Evolutionary conservation across 2,329 filamentous ascomycete species (phyloP).

Genomic region (Phaeosphaeria sp.): DNA sequence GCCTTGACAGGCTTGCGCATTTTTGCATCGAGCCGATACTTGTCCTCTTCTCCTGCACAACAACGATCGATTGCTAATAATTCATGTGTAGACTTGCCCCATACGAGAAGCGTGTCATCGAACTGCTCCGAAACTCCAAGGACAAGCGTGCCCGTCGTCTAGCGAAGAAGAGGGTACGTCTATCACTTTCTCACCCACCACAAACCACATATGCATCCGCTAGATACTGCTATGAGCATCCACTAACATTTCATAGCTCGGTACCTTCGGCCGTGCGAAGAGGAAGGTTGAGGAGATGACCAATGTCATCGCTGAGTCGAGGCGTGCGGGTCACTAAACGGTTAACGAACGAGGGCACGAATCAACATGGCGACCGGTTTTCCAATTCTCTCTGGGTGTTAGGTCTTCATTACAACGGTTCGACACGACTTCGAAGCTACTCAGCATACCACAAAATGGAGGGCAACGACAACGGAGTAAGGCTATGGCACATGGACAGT

Average conservation of each 20-base stretch:
- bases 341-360: slow-evolving; percentile 31
- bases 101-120: slow-evolving; percentile 96
- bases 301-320: slow-evolving; percentile 95
- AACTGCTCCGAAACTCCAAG: slow-evolving; percentile 98
- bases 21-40: not conserved
- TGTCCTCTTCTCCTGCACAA: not conserved
- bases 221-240: slow-evolving; percentile 2
- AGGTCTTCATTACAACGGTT: slow-evolving; percentile 41
- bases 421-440: slow-evolving; percentile 39
- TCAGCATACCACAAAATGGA: slow-evolving; percentile 35
- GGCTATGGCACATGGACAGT: slow-evolving; percentile 34
- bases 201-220: not conserved
- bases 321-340: slow-evolving; percentile 73
- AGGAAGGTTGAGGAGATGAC: slow-evolving; percentile 99
- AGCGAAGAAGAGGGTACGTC: slow-evolving; percentile 95
- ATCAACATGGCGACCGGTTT: slow-evolving; percentile 38
- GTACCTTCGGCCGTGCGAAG: slow-evolving; percentile 98
- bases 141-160: slow-evolving; percentile 99
- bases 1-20: not conserved
- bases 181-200: slow-evolving; percentile 6
- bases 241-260: slow-evolving; percentile 68
- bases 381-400: slow-evolving; percentile 46
- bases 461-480: slow-evolving; percentile 43
- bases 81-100: slow-evolving; percentile 29
- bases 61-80: slow-evolving; percentile 12